Evolutionary conservation across 2,329 filamentous ascomycete species (phyloP).

Genomic region (Claviceps africana): DNA sequence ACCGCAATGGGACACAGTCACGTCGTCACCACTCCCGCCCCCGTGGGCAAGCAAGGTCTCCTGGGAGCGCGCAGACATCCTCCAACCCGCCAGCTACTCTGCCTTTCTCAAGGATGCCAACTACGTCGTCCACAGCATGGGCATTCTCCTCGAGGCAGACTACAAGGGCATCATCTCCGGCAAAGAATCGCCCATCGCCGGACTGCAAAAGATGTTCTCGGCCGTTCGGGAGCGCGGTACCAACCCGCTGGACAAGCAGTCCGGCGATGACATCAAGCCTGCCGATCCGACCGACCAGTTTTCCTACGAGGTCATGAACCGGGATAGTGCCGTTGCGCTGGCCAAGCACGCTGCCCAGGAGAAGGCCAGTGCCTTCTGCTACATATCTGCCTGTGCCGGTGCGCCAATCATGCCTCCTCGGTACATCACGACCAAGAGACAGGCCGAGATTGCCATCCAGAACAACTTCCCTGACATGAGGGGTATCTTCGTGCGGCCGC

Average conservation of each 20-base stretch:
- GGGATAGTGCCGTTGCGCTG: constrained; percentile 71
- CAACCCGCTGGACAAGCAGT: constrained; percentile 53
- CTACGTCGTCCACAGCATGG: constrained; percentile 88
- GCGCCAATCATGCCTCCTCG: constrained; percentile 70
- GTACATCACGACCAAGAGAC: constrained; percentile 84
- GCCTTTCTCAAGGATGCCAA: constrained; percentile 62
- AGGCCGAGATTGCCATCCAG: constrained; percentile 68
- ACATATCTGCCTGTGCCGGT: constrained; percentile 77
- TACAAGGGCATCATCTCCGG: constrained; percentile 89
- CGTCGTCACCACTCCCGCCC: constrained; percentile 55
- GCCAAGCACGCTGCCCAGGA: constrained; percentile 60
- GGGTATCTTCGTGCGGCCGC: constrained; percentile 68
- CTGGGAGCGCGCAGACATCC: constrained; percentile 81
- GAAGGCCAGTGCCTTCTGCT: constrained; percentile 59
- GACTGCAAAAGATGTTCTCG: constrained; percentile 66
- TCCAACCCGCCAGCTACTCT: constrained; percentile 68
- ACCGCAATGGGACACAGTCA: constrained; percentile 70
- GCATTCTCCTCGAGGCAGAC: constrained; percentile 90
- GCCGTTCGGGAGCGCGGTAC: constrained; percentile 46
- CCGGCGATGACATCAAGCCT: constrained; percentile 47
- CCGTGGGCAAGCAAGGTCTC: constrained; percentile 69
- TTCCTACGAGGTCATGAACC: constrained; percentile 96
- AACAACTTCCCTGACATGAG: constrained; percentile 62
- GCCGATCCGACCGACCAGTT: constrained; percentile 60
- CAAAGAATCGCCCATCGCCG: constrained; percentile 65